Conservation (phyloP, 805 yeast genomes). For the Cephaloascus albidus region DNA sequence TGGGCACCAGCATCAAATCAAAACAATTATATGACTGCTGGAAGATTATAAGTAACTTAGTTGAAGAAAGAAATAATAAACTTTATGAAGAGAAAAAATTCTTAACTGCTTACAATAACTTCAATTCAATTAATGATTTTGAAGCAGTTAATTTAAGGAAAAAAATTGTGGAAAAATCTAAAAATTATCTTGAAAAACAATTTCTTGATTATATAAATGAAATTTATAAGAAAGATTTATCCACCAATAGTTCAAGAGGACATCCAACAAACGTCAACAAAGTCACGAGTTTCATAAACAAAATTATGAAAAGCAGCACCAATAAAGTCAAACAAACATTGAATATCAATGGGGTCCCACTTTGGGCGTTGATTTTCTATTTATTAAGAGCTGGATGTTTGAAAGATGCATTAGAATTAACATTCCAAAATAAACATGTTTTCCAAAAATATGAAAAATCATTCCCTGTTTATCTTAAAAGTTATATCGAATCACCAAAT, state of each 20-base stretch:
- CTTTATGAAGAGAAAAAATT: conserved; percentile 16
- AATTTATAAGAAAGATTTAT: conserved; percentile 48
- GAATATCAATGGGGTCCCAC: conserved; percentile 69
- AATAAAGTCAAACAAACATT: conserved; percentile 11
- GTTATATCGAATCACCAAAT: conserved; percentile 47
- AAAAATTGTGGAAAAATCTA: conserved; percentile 45
- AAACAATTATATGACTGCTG: conserved; percentile 70
- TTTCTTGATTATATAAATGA: conserved; percentile 68
- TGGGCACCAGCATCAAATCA: conserved; percentile 52
- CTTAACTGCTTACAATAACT: conserved; percentile 16
- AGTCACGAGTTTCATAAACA: conserved; percentile 47
- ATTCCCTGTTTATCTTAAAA: conserved; percentile 71
- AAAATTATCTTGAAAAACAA: conserved; percentile 60
- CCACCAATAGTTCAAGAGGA: conserved; percentile 15
- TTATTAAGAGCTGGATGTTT: conserved; percentile 76
- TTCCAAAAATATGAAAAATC: conserved; percentile 81
- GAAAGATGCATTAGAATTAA: conserved; percentile 68
- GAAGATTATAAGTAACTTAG: conserved; percentile 49
- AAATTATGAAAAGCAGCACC: conserved; percentile 21
- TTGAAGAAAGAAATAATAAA: conserved; percentile 18
- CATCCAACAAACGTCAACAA: conserved; percentile 67
- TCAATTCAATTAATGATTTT: conserved; percentile 9
- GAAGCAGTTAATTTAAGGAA: conserved; percentile 26
- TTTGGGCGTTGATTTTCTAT: conserved; percentile 91
- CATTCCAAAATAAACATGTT: conserved; percentile 52